These are phyloP conservation scores for Grosmannia serpens DNA, from an alignment of 2,329 filamentous ascomycete species.

Conservation along the genomic window DNA sequence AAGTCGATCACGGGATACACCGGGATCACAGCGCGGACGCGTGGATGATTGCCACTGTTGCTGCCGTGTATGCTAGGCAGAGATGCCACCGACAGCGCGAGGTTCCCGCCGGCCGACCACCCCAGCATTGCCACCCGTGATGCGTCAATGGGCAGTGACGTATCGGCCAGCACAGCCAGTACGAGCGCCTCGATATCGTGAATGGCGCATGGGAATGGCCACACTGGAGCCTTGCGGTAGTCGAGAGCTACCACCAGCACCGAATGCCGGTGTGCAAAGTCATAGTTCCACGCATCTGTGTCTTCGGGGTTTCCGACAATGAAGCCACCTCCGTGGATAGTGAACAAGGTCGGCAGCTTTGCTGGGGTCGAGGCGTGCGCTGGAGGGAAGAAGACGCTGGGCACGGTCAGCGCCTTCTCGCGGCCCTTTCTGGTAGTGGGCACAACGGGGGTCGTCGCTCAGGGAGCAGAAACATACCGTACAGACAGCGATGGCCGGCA, in stretches of 20 bases:
- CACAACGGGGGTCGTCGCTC: not conserved
- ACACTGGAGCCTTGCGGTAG: constrained; percentile 34
- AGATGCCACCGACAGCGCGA: constrained; percentile 30
- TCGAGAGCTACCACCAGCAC: constrained; percentile 35
- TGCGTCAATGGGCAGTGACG: constrained; percentile 31
- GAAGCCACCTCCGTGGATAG: constrained; percentile 42
- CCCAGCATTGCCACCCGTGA: constrained; percentile 29
- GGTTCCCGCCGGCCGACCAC: constrained; percentile 40
- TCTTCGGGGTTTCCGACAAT: constrained; percentile 28
- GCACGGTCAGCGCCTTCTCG: not conserved
- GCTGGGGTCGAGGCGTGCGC: constrained; percentile 18
- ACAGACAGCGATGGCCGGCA: constrained; percentile 8
- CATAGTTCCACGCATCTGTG: constrained; percentile 35
- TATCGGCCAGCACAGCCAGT: constrained; percentile 29
- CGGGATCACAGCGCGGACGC: constrained; percentile 24
- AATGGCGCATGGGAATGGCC: constrained; percentile 30
- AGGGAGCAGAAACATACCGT: constrained; percentile 1
- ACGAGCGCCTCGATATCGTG: constrained; percentile 34
- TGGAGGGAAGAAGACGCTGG: constrained; percentile 29
- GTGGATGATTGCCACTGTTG: not conserved
- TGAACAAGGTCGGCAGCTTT: constrained; percentile 31
- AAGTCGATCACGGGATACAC: constrained; percentile 35
- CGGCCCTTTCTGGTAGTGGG: not conserved
- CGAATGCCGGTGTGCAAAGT: constrained; percentile 26
- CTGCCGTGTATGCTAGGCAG: constrained; percentile 20